phyloP scores from a whole-genome alignment of 192 early-diverging fungal genomes.

The Coemansia umbellata region DNA sequence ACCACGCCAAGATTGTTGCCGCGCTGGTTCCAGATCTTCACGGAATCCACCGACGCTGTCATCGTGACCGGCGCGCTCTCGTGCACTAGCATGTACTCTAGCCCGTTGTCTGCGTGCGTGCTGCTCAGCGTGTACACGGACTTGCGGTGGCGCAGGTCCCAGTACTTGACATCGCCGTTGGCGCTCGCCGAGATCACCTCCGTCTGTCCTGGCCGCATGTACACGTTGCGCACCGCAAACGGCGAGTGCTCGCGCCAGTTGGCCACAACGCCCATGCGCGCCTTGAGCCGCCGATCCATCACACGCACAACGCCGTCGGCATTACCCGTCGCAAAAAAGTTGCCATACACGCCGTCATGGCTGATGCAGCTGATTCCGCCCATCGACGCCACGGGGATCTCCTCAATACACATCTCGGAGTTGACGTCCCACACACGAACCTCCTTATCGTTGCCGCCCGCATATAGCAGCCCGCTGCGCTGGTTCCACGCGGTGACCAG shows the following conservation, averaged over 20 bases:
- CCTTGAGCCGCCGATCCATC: slow-evolving; percentile 40
- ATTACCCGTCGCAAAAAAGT: slow-evolving; percentile 39
- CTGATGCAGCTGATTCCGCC: slow-evolving; percentile 44
- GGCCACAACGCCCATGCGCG: slow-evolving; percentile 26
- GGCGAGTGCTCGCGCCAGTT: slow-evolving; percentile 45
- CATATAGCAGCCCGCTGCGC: slow-evolving; percentile 37
- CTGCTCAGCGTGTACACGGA: slow-evolving; percentile 20
- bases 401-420: slow-evolving; percentile 43
- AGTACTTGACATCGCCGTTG: slow-evolving; percentile 41
- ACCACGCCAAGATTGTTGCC: slow-evolving; percentile 39
- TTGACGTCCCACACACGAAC: slow-evolving; percentile 50
- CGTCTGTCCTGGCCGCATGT: slow-evolving; percentile 30
- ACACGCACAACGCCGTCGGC: slow-evolving; percentile 46
- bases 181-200: slow-evolving; percentile 43
- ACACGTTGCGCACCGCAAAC: slow-evolving; percentile 22
- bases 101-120: slow-evolving; percentile 19
- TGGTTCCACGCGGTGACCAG: slow-evolving; percentile 50
- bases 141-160: slow-evolving; percentile 44
- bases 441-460: slow-evolving; percentile 36
- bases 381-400: slow-evolving; percentile 31
- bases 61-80: slow-evolving; percentile 41
- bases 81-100: slow-evolving; percentile 42
- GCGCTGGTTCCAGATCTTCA: slow-evolving; percentile 50
- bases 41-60: slow-evolving; percentile 34
- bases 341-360: slow-evolving; percentile 38